These are phyloP conservation scores for Akanthomyces uredinophilus DNA, from an alignment of 2,329 filamentous ascomycete species.

Conservation along the genomic window DNA sequence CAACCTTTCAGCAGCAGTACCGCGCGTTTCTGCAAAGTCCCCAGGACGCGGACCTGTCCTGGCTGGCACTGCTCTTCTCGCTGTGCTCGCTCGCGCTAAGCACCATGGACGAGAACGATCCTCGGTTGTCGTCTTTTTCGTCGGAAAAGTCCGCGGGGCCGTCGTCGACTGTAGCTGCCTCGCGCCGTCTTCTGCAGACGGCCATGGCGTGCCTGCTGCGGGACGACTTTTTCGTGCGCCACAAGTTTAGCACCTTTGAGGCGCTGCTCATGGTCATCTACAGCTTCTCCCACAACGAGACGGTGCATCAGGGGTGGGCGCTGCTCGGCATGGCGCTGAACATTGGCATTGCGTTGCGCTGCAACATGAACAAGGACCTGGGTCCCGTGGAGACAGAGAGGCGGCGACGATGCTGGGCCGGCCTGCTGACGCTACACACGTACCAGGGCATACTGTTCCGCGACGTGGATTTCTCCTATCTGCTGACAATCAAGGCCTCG, in stretches of 20 bases:
- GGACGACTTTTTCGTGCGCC: neutral
- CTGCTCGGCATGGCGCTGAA: constrained; percentile 19
- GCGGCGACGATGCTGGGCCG: constrained; percentile 20
- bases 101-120: neutral
- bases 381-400: constrained; percentile 16
- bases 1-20: neutral
- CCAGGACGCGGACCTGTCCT: neutral
- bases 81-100: neutral
- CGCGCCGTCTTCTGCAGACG: neutral
- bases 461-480: constrained; percentile 16
- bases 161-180: neutral
- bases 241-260: neutral
- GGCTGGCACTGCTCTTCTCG: neutral
- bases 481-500: constrained; percentile 13
- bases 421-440: constrained; percentile 18
- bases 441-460: constrained; percentile 18
- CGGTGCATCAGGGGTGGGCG: constrained; percentile 17
- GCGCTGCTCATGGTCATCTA: constrained; percentile 12
- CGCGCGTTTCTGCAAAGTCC: neutral
- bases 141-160: neutral
- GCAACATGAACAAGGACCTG: constrained; percentile 9
- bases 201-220: neutral
- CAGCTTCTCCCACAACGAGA: constrained; percentile 15
- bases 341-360: constrained; percentile 16
- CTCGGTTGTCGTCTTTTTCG: neutral